Conservation (phyloP, 1,284 basidiomycete genomes). For the Xanthoconium separans region DNA sequence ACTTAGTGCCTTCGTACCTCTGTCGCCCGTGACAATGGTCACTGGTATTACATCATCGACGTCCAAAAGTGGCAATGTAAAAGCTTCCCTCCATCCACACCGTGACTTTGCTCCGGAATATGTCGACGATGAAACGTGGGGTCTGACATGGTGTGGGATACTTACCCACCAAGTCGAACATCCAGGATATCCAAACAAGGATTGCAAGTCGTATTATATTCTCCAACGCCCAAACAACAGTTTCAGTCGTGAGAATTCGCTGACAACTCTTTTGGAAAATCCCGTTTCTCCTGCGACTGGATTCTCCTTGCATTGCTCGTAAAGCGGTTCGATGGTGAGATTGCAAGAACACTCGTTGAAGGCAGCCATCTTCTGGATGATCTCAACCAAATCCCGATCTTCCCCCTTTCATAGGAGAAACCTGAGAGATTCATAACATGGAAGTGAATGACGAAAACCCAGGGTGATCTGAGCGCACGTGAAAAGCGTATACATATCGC, state of each 20-base stretch:
- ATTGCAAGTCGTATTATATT: constrained; percentile 9
- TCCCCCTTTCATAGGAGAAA: not conserved
- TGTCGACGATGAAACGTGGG: too few relatives aligned
- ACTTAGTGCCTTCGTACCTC: too few relatives aligned
- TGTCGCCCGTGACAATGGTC: too few relatives aligned
- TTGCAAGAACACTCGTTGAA: not conserved
- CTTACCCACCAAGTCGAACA: constrained; percentile 5
- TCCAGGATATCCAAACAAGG: constrained; percentile 12
- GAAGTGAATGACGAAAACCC: constrained; percentile 13
- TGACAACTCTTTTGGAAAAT: constrained; percentile 1
- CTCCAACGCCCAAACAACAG: constrained; percentile 10
- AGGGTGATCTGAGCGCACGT: constrained; percentile 12
- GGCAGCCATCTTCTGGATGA: not conserved
- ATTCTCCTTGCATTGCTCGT: not conserved
- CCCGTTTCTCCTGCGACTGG: not conserved
- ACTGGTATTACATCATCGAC: too few relatives aligned
- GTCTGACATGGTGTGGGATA: not conserved
- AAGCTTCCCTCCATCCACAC: too few relatives aligned
- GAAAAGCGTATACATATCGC: constrained; percentile 20
- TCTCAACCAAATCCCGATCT: too few relatives aligned
- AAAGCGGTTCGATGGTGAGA: constrained; percentile 14
- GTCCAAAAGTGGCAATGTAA: too few relatives aligned
- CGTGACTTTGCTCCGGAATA: too few relatives aligned
- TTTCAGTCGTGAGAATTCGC: constrained; percentile 10
- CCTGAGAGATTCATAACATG: constrained; percentile 15